phyloP scores from a whole-genome alignment of 352 stramenopile species.

The Phytopythium mirpurense region DNA sequence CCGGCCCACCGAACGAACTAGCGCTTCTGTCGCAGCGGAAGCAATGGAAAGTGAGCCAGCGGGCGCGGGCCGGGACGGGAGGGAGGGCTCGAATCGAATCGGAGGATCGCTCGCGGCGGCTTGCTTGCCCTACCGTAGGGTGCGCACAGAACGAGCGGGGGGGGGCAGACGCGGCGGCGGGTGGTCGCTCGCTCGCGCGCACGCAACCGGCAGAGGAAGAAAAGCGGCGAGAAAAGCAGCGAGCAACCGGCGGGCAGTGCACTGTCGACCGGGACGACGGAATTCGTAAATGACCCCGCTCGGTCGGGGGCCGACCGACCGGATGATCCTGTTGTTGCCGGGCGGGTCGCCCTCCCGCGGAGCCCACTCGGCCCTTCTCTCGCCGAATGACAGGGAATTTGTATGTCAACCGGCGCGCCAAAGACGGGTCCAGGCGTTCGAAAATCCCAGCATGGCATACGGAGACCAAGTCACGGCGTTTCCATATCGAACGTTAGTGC shows the following conservation, averaged over 20 bases:
- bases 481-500: not conserved
- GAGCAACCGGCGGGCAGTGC: no score
- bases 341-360: not conserved
- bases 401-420: not conserved
- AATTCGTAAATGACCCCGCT: not conserved
- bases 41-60: not conserved
- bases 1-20: no score
- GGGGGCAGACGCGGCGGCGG: not conserved
- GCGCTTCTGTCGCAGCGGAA: not conserved
- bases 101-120: no score
- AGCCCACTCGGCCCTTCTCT: not conserved
- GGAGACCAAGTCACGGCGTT: not conserved
- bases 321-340: no score
- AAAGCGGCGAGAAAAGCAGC: not conserved
- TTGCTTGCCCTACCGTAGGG: not conserved
- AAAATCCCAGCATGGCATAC: not conserved
- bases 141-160: no score
- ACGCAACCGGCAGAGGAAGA: not conserved
- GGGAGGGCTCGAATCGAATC: not conserved
- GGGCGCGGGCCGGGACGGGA: not conserved
- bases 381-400: not conserved
- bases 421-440: not conserved
- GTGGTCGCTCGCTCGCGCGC: not conserved
- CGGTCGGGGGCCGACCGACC: no score
- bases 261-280: not conserved